Conservation (phyloP, 495 filamentous ascomycete genomes). For the Aspergillus wentii region DNA sequence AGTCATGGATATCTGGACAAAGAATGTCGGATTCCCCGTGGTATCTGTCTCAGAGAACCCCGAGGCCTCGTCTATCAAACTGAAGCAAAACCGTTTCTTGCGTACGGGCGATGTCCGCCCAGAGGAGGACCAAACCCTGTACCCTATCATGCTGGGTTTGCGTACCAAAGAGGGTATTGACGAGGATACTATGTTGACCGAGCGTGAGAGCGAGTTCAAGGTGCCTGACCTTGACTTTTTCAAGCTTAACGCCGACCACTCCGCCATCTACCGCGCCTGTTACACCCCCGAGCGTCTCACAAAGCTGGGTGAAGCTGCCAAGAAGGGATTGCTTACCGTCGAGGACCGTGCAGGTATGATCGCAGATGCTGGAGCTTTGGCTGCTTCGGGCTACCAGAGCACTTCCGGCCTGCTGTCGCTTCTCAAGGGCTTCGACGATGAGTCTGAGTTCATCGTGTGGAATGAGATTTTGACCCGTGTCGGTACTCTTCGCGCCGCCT, state of each 20-base stretch:
- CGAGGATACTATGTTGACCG: conserved; percentile 57
- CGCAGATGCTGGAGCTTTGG: conserved; percentile 87
- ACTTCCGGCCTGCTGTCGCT: conserved; percentile 86
- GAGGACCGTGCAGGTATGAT: conserved; percentile 95
- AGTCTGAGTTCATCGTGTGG: conserved; percentile 92
- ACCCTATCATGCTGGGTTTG: conserved; percentile 56
- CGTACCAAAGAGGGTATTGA: conserved; percentile 55
- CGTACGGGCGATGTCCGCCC: conserved; percentile 61
- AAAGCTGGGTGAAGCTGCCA: conserved; percentile 72
- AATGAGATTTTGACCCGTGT: conserved; percentile 80
- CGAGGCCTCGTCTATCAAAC: conserved; percentile 36
- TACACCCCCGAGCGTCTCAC: conserved; percentile 56
- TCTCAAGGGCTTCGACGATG: conserved; percentile 75
- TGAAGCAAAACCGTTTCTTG: conserved; percentile 66
- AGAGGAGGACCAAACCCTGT: conserved; percentile 69
- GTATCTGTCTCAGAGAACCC: conserved; percentile 55
- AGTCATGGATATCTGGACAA: conserved; percentile 67
- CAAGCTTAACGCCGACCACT: conserved; percentile 66
- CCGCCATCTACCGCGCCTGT: conserved; percentile 59
- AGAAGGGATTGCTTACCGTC: conserved; percentile 77
- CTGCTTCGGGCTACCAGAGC: conserved; percentile 85
- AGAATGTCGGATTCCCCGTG: conserved; percentile 64
- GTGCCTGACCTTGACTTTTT: conserved; percentile 58
- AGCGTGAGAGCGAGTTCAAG: conserved; percentile 71
- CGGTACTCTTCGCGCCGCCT: conserved; percentile 69